Percentiles rank a stretch among this genome's conserved stretches.
phyloP scores from a whole-genome alignment of 306 rosid genomes.

The Begonia peltatifolia region DNA sequence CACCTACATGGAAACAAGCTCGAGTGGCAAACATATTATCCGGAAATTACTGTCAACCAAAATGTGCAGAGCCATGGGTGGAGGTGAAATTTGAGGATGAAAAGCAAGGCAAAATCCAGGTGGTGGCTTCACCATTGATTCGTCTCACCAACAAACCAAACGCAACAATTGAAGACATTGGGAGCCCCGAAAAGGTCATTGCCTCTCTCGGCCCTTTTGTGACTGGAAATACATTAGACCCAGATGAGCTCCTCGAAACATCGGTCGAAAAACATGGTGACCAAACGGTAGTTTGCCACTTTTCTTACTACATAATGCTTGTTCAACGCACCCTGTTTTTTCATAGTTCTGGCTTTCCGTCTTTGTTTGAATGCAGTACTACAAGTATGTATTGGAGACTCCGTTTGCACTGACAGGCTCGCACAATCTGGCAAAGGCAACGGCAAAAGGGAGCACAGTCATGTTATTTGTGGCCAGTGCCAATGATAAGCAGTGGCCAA shows the following conservation, averaged over 20 bases:
- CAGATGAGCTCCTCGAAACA: slow-evolving; percentile 78
- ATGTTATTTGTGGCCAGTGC: slow-evolving; percentile 86
- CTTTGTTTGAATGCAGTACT: slow-evolving; percentile 37
- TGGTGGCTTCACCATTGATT: slow-evolving; percentile 83
- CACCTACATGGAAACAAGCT: slow-evolving; percentile 85
- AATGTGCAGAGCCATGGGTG: slow-evolving; percentile 98
- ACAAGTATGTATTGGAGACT: slow-evolving; percentile 77
- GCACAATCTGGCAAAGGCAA: slow-evolving; percentile 94
- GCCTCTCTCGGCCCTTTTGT: slow-evolving; percentile 97
- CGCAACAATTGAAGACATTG: slow-evolving; percentile 87
- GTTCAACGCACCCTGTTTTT: too few species aligned
- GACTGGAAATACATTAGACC: slow-evolving; percentile 70
- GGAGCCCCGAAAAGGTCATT: slow-evolving; percentile 76
- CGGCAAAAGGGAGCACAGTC: slow-evolving; percentile 91
- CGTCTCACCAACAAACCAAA: slow-evolving; percentile 86
- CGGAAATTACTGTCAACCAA: slow-evolving; percentile 98
- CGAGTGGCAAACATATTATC: slow-evolving; percentile 87
- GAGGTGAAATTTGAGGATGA: slow-evolving; percentile 96
- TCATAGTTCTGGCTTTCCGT: not conserved
- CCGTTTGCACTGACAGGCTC: slow-evolving; percentile 85
- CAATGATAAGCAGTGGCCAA: slow-evolving; percentile 81
- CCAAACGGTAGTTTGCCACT: slow-evolving; percentile 43
- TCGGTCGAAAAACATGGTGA: slow-evolving; percentile 69
- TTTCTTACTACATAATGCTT: not conserved
- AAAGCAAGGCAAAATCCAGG: slow-evolving; percentile 80